phyloP scores from a whole-genome alignment of 148 eudicot genomes.

The Tetragonia tetragonoides region DNA sequence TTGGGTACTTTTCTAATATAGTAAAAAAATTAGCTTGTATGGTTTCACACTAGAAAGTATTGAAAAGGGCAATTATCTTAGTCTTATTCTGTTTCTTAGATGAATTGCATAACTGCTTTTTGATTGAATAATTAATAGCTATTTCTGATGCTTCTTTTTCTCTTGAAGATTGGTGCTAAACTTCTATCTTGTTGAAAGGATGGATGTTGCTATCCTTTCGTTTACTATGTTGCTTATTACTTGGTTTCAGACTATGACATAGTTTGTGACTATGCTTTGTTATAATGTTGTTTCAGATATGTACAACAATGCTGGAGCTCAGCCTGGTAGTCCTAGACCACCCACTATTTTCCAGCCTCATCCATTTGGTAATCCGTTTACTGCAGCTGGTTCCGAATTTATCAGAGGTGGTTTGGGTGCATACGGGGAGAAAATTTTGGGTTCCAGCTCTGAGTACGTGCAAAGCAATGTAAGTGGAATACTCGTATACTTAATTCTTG shows the following conservation, averaged over 20 bases:
- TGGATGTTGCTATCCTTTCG: background rate
- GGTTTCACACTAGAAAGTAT: background rate
- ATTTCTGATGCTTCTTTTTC: background rate
- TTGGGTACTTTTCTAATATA: background rate
- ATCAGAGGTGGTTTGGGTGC: conserved; percentile 87
- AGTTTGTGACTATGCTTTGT: background rate
- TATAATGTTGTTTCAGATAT: conserved; percentile 34
- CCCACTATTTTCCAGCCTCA: conserved; percentile 46
- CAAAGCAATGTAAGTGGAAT: conserved; percentile 88
- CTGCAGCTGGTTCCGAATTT: conserved; percentile 74
- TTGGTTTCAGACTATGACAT: background rate
- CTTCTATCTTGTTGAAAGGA: background rate
- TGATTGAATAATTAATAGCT: background rate
- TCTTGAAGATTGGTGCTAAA: background rate
- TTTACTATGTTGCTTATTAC: background rate
- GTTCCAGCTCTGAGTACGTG: conserved; percentile 93
- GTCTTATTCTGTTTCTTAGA: background rate
- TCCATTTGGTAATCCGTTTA: conserved; percentile 78
- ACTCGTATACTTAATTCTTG: background rate
- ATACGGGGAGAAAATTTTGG: conserved; percentile 85
- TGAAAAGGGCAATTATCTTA: background rate
- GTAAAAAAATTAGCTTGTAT: background rate
- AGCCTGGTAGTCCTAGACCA: conserved; percentile 51
- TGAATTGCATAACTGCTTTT: background rate
- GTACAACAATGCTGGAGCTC: conserved; percentile 73